Percentiles rank a stretch among this genome's conserved stretches.
phyloP scores from a whole-genome alignment of 495 filamentous ascomycete species.

The Xylaria flabelliformis region DNA sequence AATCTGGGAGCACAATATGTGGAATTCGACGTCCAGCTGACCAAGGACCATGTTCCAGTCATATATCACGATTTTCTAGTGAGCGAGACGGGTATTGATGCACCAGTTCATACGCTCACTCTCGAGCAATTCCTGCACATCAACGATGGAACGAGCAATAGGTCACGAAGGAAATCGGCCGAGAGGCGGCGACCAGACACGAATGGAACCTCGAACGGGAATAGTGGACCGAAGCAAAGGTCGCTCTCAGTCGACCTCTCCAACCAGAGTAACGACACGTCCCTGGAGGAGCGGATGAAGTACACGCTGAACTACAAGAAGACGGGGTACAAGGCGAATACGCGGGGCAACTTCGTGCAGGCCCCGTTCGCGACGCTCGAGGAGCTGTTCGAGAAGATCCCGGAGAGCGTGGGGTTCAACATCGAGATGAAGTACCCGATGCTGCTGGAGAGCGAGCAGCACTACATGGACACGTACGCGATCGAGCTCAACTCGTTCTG shows the following conservation, averaged over 20 bases:
- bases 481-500: slow-evolving; percentile 98
- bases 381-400: slow-evolving; percentile 87
- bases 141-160: slow-evolving; percentile 58
- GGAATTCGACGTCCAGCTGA: slow-evolving; percentile 95
- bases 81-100: slow-evolving; percentile 97
- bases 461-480: slow-evolving; percentile 97
- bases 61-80: slow-evolving; percentile 99
- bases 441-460: slow-evolving; percentile 89
- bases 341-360: slow-evolving; percentile 90
- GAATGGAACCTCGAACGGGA: slow-evolving; percentile 42
- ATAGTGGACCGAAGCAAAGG: slow-evolving; percentile 47
- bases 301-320: slow-evolving; percentile 91
- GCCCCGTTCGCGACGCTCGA: slow-evolving; percentile 93
- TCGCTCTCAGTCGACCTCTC: slow-evolving; percentile 55
- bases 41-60: slow-evolving; percentile 97
- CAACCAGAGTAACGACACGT: slow-evolving; percentile 49
- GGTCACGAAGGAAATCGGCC: slow-evolving; percentile 30
- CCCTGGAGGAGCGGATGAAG: slow-evolving; percentile 88
- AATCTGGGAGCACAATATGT: slow-evolving; percentile 92
- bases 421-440: slow-evolving; percentile 99
- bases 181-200: slow-evolving; percentile 40
- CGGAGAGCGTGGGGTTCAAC: slow-evolving; percentile 86
- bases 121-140: slow-evolving; percentile 93
- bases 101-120: slow-evolving; percentile 92
- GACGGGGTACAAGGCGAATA: slow-evolving; percentile 94